Base-by-base conservation (phyloP, 1,284 basidiomycete genomes). In the Cryptococcus sp. region DNA sequence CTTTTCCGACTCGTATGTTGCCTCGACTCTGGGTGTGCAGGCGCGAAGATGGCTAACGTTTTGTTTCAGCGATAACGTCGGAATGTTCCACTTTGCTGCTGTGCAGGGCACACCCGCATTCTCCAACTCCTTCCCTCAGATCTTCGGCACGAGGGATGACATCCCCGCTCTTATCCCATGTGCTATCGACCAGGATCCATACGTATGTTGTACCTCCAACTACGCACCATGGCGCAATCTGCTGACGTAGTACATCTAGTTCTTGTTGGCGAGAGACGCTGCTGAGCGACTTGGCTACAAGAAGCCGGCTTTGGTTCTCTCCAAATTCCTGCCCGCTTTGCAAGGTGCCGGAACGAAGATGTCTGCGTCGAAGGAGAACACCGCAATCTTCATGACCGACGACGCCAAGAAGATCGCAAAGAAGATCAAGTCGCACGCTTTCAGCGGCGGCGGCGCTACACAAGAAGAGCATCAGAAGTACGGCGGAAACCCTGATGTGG, bases 261-360 rank as follows among this genome's bases (percentile, higher is more conserved):
- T 99, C 86, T 92, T 96, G 56, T 84, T 98, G 56, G 98, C 95
- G 46, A 88, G 96, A 50, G 96, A 99, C 76, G 91, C 93, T 25
- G 96, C 96, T 6, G 85, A 85, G 66, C 90, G 91, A 72, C 86
- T 99, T 71, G 95, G 93, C 80, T 96, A 96, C 80, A 93, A 89
- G 56, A 99, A 99, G 79, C 96, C 96, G 3, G 82, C 89, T 7
- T 84, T 98, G 27, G 82, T 99, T 53, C 93, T 98, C 79, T 86
- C 93, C 58, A 96, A 95, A 75, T 99, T 99, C 84, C 96, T 99
- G 82, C 96, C 96, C 5, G 94, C 96, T 1, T 83, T 99, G 16
- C 95, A 98, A 80, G 96, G 96, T 44, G 90, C 93, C 5, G 92
- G 96, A 78, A 96, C 93, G 44, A 99, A 99, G 82, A 99, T 99